Conservation (phyloP, 164 flowering plant genomes). For the Pachysandra terminalis region DNA sequence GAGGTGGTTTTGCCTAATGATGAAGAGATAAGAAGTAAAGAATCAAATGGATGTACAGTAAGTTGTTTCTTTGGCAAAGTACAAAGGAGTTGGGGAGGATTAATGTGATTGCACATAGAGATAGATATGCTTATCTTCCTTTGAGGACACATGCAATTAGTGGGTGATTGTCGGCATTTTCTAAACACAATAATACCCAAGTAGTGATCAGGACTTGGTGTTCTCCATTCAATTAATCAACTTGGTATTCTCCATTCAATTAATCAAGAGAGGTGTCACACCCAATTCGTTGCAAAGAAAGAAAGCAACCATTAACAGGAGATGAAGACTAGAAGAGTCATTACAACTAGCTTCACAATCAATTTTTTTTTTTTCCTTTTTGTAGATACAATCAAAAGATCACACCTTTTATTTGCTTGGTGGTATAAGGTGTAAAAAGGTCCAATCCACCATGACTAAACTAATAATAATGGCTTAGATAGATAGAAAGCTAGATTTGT, state of each 20-base stretch:
- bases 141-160: slow-evolving; percentile 26
- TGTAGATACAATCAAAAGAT: too few species aligned
- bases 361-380: too few species aligned
- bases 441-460: too few species aligned
- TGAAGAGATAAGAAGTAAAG: not conserved
- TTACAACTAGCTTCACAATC: too few species aligned
- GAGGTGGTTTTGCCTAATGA: not conserved
- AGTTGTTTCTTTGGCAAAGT: slow-evolving; percentile 1
- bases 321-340: too few species aligned
- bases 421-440: too few species aligned
- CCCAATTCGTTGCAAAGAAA: too few species aligned
- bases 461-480: too few species aligned
- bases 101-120: slow-evolving; percentile 8
- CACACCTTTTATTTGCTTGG: too few species aligned
- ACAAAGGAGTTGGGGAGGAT: slow-evolving; percentile 4
- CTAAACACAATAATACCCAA: slow-evolving; percentile 14
- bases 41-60: not conserved
- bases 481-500: too few species aligned
- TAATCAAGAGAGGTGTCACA: slow-evolving; percentile 4
- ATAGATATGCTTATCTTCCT: slow-evolving; percentile 14
- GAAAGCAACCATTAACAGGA: slow-evolving; percentile 16
- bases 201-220: slow-evolving; percentile 5
- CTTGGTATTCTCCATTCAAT: slow-evolving; percentile 8
- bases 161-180: slow-evolving; percentile 26
- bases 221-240: too few species aligned